Evolutionary conservation across 345 rosid species (phyloP).

Genomic region (Eucalyptus brandiana): DNA sequence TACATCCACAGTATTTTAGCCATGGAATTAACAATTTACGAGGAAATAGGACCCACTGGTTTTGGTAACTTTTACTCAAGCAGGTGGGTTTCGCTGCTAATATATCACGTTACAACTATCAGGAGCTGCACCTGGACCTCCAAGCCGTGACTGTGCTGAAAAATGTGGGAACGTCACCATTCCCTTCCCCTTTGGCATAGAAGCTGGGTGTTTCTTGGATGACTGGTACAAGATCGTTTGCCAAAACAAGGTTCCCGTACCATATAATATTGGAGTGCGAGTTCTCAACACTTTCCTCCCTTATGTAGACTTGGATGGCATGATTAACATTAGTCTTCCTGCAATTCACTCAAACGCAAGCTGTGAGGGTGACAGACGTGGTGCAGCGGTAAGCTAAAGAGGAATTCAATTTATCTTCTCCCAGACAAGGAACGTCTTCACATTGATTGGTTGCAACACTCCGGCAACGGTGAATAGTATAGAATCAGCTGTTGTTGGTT

Average conservation of each 20-base stretch:
- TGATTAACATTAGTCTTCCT: not conserved
- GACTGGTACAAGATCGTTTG: not conserved
- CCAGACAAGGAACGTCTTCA: too few relatives aligned
- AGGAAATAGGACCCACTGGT: too few relatives aligned
- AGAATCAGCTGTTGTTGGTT: too few relatives aligned
- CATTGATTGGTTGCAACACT: too few relatives aligned
- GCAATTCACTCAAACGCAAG: not conserved
- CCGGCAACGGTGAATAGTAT: too few relatives aligned
- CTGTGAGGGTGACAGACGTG: not conserved
- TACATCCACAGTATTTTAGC: not conserved
- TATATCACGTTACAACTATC: too few relatives aligned
- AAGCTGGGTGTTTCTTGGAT: not conserved
- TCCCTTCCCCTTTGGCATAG: not conserved
- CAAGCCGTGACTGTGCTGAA: not conserved
- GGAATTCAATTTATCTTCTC: not conserved
- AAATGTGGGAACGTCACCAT: not conserved
- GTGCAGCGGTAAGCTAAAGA: not conserved
- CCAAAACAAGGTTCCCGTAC: not conserved
- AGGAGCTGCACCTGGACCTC: not conserved
- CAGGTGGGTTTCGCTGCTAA: too few relatives aligned
- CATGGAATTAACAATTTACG: not conserved
- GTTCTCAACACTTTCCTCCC: not conserved
- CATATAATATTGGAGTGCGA: not conserved
- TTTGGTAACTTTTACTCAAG: too few relatives aligned
- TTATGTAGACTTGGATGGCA: not conserved